These are phyloP conservation scores for Fraxinus cuspidata DNA, from an alignment of 257 asterid genomes.

Conservation along the genomic window DNA sequence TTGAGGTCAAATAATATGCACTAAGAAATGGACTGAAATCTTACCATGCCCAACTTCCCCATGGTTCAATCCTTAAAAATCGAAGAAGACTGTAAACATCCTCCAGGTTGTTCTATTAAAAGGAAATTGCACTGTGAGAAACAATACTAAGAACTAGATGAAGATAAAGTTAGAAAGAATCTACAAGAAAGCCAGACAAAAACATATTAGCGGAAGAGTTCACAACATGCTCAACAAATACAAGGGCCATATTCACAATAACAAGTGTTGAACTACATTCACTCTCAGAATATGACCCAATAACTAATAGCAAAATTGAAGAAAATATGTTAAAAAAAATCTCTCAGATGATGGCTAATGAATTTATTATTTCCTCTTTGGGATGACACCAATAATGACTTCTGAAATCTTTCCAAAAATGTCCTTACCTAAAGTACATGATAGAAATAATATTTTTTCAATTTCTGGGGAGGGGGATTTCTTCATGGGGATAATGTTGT, in stretches of 20 bases:
- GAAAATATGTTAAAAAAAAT: neutral
- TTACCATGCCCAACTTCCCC: constrained; percentile 99
- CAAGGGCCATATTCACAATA: constrained; percentile 4
- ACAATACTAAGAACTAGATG: constrained; percentile 18
- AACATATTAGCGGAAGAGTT: constrained; percentile 11
- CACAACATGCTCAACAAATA: neutral
- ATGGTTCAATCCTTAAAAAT: constrained; percentile 92
- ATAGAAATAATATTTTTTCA: neutral
- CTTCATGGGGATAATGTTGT: neutral
- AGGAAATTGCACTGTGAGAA: constrained; percentile 21
- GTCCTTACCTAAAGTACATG: neutral
- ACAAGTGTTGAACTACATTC: constrained; percentile 9
- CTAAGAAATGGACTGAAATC: constrained; percentile 31
- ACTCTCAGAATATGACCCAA: constrained; percentile 16
- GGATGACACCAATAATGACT: neutral
- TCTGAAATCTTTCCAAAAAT: neutral
- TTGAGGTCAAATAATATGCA: constrained; percentile 14
- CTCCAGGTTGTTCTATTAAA: constrained; percentile 87
- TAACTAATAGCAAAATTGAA: neutral
- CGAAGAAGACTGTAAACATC: constrained; percentile 94
- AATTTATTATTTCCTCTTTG: neutral
- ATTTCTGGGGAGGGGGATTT: neutral
- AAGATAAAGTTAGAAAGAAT: constrained; percentile 16
- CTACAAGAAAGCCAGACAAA: constrained; percentile 18
- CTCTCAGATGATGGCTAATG: neutral